These are phyloP conservation scores for Termitomyces sp. DNA, from an alignment of 768 basidiomycete genomes.

Conservation along the genomic window DNA sequence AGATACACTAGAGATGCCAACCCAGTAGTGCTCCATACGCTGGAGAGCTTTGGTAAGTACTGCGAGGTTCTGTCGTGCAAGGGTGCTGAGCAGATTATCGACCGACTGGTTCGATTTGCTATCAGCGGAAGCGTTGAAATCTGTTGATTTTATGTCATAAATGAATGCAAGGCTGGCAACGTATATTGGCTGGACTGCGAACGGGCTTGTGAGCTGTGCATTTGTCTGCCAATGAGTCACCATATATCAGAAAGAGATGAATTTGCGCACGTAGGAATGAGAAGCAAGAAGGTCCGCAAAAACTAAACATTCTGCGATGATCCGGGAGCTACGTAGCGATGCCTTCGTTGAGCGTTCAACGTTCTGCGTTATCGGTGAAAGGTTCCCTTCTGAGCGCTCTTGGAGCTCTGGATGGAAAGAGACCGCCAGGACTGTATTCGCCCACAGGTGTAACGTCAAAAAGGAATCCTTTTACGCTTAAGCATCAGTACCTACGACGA, in stretches of 20 bases:
- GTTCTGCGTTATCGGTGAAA: slow-evolving; percentile 10
- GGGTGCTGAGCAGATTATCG: slow-evolving; percentile 13
- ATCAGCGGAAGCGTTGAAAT: not conserved
- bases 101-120: slow-evolving; percentile 12
- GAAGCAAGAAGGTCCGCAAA: slow-evolving; percentile 17
- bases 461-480: slow-evolving; percentile 12
- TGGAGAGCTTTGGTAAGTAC: slow-evolving; percentile 15
- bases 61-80: slow-evolving; percentile 15
- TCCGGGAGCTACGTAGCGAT: slow-evolving; percentile 13
- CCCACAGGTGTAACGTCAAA: slow-evolving; percentile 15
- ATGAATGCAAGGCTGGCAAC: slow-evolving; percentile 15
- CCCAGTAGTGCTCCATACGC: slow-evolving; percentile 18
- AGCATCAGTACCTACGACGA: not conserved
- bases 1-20: slow-evolving; percentile 13
- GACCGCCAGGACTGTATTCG: slow-evolving; percentile 12
- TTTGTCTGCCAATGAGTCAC: not conserved
- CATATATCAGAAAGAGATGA: not conserved
- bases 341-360: slow-evolving; percentile 13
- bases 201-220: slow-evolving; percentile 14
- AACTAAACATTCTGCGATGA: slow-evolving; percentile 14
- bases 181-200: slow-evolving; percentile 15
- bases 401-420: slow-evolving; percentile 16
- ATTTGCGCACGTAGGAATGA: slow-evolving; percentile 14
- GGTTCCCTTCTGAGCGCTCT: slow-evolving; percentile 2
- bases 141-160: slow-evolving; percentile 11